Evolutionary conservation across 1,284 basidiomycete genomes (phyloP), one percentile per base, ranked within the genome.

Genomic region (Neotropicomus parvogracilis): DNA sequence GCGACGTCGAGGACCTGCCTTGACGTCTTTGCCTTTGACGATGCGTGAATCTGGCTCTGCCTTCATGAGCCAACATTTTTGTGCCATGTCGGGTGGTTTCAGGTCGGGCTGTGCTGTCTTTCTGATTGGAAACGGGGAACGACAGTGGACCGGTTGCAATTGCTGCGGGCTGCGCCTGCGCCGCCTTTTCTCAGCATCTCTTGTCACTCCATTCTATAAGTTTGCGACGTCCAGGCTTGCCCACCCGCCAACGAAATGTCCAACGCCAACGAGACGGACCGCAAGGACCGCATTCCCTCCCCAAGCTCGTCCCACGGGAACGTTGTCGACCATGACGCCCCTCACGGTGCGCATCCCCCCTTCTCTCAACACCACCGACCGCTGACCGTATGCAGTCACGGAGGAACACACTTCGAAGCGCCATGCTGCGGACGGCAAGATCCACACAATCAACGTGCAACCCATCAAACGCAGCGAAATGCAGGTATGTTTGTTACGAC

Each of bases 11-110:
- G 31, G 36, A 55, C 72, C 44, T 57, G 87, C 91, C 77, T 91
- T 92, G 57, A 94, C 89, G 60, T 94, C 91, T 63, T 88, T 91
- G 31, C 91, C 91, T 62, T 92, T 95, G 31, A 91, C 89, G 38
- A 95, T 69, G 47, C 91, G 81, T 28, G 88, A 83, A 58, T 94
- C 86, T 19, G 92, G 92, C 69, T 95, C 92, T 7, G 92, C 92
- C 68, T 95, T 95, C 75, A 95, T 83, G 17, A 95, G 77, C 90
- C 91, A 95, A 65, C 75, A 75, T 40, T 65, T 72, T 33, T 4
- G 50, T 6, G 44, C 41, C 24, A 24, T 24, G 24, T 24, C 24
- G 24, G 24, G 8, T n/a, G n/a, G n/a, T n/a, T n/a, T n/a, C n/a
- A n/a, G n/a, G n/a, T n/a, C n/a, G n/a, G n/a, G n/a, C n/a, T n/a